Evolutionary conservation across 345 rosid genomes (phyloP).

Genomic region (Lepidium didymum): DNA sequence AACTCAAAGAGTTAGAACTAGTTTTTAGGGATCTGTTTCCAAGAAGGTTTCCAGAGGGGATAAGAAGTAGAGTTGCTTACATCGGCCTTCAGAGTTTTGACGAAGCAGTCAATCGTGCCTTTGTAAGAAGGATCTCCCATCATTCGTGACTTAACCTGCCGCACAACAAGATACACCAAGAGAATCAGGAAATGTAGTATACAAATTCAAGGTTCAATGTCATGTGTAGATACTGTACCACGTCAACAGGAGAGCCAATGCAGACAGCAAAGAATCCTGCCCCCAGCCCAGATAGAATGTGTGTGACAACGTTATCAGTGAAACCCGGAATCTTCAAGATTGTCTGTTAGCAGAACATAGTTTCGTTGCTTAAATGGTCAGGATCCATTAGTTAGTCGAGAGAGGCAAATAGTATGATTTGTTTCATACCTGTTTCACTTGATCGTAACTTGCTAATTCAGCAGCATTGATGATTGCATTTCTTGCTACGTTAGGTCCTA

Average conservation of each 20-base stretch:
- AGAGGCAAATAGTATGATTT: not conserved
- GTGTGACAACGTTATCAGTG: constrained; percentile 86
- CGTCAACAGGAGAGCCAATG: constrained; percentile 98
- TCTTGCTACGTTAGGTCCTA: constrained; percentile 89
- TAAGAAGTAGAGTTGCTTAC: constrained; percentile 36
- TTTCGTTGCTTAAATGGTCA: not conserved
- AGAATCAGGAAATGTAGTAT: not conserved
- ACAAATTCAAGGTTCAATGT: not conserved
- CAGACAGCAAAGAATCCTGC: constrained; percentile 98
- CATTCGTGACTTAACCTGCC: constrained; percentile 96
- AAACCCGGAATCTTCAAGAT: constrained; percentile 95
- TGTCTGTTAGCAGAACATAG: constrained; percentile 41
- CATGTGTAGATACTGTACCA: constrained; percentile 51
- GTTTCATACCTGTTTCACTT: constrained; percentile 70
- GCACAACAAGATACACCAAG: constrained; percentile 2
- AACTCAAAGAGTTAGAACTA: not conserved
- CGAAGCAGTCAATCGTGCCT: constrained; percentile 85
- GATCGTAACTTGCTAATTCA: constrained; percentile 95
- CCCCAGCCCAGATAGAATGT: constrained; percentile 87
- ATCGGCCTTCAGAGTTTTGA: constrained; percentile 82
- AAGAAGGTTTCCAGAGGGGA: not conserved
- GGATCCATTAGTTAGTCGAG: not conserved
- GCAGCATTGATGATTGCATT: constrained; percentile 98
- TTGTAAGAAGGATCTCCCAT: constrained; percentile 97
- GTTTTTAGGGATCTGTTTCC: not conserved